phyloP scores from a whole-genome alignment of 2,329 filamentous ascomycete species.

The Colletotrichum orbiculare region DNA sequence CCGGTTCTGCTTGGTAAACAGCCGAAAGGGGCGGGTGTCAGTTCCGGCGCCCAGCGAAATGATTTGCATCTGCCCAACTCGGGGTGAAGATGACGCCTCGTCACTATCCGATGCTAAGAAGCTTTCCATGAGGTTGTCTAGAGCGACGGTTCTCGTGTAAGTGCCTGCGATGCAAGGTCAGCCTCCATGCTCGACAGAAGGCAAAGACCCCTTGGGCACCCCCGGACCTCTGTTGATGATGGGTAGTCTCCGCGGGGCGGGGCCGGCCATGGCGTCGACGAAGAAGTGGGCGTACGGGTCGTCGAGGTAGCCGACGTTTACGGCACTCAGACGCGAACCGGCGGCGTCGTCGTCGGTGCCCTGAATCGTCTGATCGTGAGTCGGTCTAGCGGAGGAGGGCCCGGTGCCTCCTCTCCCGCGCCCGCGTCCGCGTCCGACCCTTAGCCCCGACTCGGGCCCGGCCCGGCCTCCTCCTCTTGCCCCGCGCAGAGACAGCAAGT shows the following conservation, averaged over 20 bases:
- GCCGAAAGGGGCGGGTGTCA: slow-evolving; percentile 86
- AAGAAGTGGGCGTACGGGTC: slow-evolving; percentile 83
- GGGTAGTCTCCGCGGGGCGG: slow-evolving; percentile 75
- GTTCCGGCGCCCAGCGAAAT: slow-evolving; percentile 94
- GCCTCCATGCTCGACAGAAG: slow-evolving; percentile 36
- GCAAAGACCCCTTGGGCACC: slow-evolving; percentile 38
- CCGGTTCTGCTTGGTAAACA: slow-evolving; percentile 62
- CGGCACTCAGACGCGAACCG: slow-evolving; percentile 87
- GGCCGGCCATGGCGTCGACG: slow-evolving; percentile 60
- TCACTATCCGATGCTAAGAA: slow-evolving; percentile 68
- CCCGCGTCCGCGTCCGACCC: slow-evolving; percentile 46
- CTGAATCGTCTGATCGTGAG: slow-evolving; percentile 82
- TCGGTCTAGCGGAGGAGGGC: slow-evolving; percentile 44
- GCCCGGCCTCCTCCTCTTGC: slow-evolving; percentile 48
- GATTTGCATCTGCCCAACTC: slow-evolving; percentile 71
- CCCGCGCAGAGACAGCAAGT: slow-evolving; percentile 72
- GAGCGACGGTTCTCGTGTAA: slow-evolving; percentile 87
- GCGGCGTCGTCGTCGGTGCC: slow-evolving; percentile 93
- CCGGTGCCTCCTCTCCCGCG: slow-evolving; percentile 47
- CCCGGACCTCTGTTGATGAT: slow-evolving; percentile 89
- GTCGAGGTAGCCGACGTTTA: slow-evolving; percentile 84
- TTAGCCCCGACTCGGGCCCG: no score
- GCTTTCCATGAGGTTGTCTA: slow-evolving; percentile 79
- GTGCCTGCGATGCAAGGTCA: slow-evolving; percentile 70
- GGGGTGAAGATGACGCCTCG: slow-evolving; percentile 35